Percentiles rank a stretch among this genome's conserved stretches.
phyloP scores from a whole-genome alignment of 1,284 basidiomycete species.

The Trametes pubescens region DNA sequence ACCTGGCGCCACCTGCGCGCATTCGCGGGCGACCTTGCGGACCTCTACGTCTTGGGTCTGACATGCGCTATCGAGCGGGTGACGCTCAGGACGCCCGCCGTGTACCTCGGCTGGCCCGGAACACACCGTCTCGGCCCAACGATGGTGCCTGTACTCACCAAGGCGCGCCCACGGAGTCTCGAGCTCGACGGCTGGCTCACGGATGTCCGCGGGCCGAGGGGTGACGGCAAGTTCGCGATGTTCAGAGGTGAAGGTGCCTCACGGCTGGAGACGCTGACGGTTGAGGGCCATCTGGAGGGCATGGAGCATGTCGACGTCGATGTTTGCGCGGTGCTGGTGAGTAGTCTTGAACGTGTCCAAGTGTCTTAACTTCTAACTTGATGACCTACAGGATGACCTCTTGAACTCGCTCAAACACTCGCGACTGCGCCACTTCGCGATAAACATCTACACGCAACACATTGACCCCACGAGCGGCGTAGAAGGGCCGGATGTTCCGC shows the following conservation, averaged over 20 bases:
- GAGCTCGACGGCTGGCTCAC: not conserved
- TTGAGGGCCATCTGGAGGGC: not conserved
- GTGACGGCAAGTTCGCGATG: not conserved
- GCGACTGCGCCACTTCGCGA: not conserved
- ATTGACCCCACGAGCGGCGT: not conserved
- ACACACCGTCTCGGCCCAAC: too few relatives aligned
- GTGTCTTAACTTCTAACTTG: not conserved
- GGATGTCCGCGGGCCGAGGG: not conserved
- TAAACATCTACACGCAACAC: not conserved
- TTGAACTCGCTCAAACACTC: not conserved
- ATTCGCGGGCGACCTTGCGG: not conserved
- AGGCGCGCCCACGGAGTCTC: not conserved
- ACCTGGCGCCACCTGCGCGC: not conserved
- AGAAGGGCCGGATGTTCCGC: too few relatives aligned
- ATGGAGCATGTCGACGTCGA: not conserved
- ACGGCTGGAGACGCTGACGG: not conserved
- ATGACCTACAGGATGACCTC: not conserved
- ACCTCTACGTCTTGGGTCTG: slow-evolving; percentile 1
- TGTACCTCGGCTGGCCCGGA: too few relatives aligned
- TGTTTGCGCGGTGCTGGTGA: not conserved
- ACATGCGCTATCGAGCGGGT: not conserved
- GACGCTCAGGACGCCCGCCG: not conserved
- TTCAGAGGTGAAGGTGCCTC: not conserved
- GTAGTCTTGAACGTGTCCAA: not conserved
- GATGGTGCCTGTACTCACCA: not conserved